Conservation (phyloP, 306 rosid genomes). For the Quercus wislizeni region DNA sequence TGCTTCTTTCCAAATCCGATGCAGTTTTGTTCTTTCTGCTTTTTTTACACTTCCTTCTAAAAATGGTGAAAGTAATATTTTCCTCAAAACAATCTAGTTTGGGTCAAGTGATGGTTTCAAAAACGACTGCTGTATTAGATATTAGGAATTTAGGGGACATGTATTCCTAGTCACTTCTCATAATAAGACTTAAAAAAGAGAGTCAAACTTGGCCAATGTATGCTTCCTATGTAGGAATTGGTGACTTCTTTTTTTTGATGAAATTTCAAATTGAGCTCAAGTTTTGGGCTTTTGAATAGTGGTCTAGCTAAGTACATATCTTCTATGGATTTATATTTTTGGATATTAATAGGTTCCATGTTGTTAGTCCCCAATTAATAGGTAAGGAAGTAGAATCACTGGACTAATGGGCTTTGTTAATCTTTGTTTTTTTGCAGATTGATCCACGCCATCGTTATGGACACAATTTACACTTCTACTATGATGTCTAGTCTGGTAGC, state of each 20-base stretch:
- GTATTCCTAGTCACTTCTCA: neutral
- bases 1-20: neutral
- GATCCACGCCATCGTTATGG: constrained; percentile 58
- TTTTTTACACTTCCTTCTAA: neutral
- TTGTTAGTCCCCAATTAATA: neutral
- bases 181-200: neutral
- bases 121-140: neutral
- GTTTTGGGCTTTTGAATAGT: neutral
- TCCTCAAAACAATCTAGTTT: neutral
- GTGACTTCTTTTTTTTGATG: neutral
- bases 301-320: neutral
- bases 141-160: neutral
- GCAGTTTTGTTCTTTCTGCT: neutral
- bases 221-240: neutral
- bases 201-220: neutral
- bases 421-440: constrained; percentile 25
- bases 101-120: neutral
- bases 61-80: neutral
- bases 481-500: constrained; percentile 38
- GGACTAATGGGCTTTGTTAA: neutral
- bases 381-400: neutral
- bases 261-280: neutral
- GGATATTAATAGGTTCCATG: neutral
- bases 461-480: constrained; percentile 48
- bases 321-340: neutral